Percentiles rank a stretch among this genome's conserved stretches.
Evolutionary conservation across 2,329 filamentous ascomycete genomes (phyloP).

Genomic region (Helotiales sp.): DNA sequence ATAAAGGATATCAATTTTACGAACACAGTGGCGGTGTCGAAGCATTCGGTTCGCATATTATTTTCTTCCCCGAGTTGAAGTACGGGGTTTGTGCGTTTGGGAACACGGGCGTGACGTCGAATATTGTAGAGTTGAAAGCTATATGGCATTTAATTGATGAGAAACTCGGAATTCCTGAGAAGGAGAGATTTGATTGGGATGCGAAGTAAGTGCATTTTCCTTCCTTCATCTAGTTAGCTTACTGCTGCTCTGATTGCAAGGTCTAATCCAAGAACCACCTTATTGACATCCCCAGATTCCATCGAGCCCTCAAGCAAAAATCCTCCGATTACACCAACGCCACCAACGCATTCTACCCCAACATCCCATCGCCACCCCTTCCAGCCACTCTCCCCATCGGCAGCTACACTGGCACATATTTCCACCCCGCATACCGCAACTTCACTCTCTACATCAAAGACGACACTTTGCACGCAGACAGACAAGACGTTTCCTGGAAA

Average conservation of each 20-base stretch:
- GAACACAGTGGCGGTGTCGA: constrained; percentile 51
- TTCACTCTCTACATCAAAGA: constrained; percentile 32
- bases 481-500: constrained; percentile 22
- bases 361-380: constrained; percentile 44
- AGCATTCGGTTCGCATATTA: constrained; percentile 51
- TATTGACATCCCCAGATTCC: constrained; percentile 15
- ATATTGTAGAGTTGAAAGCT: constrained; percentile 43
- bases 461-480: constrained; percentile 5
- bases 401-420: constrained; percentile 50
- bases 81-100: constrained; percentile 51
- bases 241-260: not conserved
- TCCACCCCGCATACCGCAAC: constrained; percentile 49
- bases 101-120: constrained; percentile 52
- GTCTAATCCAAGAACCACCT: not conserved
- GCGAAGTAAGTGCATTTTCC: constrained; percentile 39
- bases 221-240: not conserved
- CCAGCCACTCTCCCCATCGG: constrained; percentile 45
- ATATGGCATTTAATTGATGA: constrained; percentile 50
- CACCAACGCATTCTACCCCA: constrained; percentile 46
- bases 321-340: constrained; percentile 41
- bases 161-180: constrained; percentile 44
- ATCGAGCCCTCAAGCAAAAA: constrained; percentile 29
- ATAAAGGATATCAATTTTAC: constrained; percentile 50
- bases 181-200: constrained; percentile 47
- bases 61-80: constrained; percentile 51